Evolutionary conservation across 1,284 basidiomycete species (phyloP).

Genomic region (Mycosarcoma maydis): DNA sequence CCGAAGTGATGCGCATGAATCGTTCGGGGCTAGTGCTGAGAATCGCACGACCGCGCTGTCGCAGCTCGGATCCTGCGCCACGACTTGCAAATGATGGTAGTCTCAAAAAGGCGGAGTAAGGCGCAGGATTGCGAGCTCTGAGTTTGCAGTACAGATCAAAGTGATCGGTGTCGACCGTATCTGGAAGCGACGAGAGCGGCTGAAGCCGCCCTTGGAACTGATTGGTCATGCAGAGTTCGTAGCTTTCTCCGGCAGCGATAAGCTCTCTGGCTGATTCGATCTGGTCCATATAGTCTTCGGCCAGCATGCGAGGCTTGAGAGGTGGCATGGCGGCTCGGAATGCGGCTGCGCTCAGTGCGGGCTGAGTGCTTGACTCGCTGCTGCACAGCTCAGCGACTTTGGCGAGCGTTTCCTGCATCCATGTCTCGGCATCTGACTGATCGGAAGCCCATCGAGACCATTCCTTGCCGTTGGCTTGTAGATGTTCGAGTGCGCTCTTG

Average conservation of each 20-base stretch:
- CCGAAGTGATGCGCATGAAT: slow-evolving; percentile 83
- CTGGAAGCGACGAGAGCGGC: slow-evolving; percentile 11
- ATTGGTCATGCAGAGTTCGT: slow-evolving; percentile 93
- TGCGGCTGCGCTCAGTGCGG: slow-evolving; percentile 21
- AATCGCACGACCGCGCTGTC: slow-evolving; percentile 71
- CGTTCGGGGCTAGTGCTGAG: slow-evolving; percentile 87
- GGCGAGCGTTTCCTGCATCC: slow-evolving; percentile 19
- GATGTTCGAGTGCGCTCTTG: slow-evolving; percentile 7
- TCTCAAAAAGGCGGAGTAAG: slow-evolving; percentile 85
- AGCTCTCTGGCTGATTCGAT: slow-evolving; percentile 80
- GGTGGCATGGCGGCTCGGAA: slow-evolving; percentile 35
- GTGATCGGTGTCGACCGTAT: slow-evolving; percentile 34
- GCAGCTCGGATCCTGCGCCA: background rate
- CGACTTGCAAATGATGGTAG: slow-evolving; percentile 71
- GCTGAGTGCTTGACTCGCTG: background rate
- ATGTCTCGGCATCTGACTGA: slow-evolving; percentile 18
- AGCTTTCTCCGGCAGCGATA: slow-evolving; percentile 88
- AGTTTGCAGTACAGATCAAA: slow-evolving; percentile 59
- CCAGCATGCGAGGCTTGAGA: slow-evolving; percentile 31
- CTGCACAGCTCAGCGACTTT: background rate
- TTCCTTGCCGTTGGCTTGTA: slow-evolving; percentile 11
- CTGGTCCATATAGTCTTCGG: slow-evolving; percentile 75
- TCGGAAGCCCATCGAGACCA: slow-evolving; percentile 19
- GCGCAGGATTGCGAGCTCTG: slow-evolving; percentile 83
- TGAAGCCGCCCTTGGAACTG: slow-evolving; percentile 69